Evolutionary conservation across 2,329 filamentous ascomycete genomes (phyloP).

Genomic region (Diaporthe velutina): DNA sequence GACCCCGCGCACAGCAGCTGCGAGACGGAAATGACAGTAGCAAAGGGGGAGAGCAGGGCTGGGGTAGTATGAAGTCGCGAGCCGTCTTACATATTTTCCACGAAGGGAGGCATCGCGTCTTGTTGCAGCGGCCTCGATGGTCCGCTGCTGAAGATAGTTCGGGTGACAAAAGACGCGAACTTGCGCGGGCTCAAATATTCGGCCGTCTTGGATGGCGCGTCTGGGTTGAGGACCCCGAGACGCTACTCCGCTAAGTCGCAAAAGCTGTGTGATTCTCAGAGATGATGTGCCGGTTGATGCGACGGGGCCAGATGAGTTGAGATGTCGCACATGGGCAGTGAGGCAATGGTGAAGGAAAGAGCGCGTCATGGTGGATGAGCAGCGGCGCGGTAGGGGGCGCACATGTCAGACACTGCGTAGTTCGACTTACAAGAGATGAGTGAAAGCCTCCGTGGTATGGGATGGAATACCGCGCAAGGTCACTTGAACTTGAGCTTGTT

Average conservation of each 20-base stretch:
- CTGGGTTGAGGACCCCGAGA: slow-evolving; percentile 33
- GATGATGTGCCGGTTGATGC: background rate
- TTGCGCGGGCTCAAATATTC: slow-evolving; percentile 36
- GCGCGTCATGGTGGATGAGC: background rate
- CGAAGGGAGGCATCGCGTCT: slow-evolving; percentile 36
- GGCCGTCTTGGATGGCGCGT: slow-evolving; percentile 35
- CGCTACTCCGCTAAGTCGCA: slow-evolving; percentile 21
- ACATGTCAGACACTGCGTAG: background rate
- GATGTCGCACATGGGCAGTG: background rate
- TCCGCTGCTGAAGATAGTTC: slow-evolving; percentile 27
- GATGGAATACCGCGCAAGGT: background rate
- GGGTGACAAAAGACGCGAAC: slow-evolving; percentile 33
- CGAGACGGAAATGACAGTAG: background rate
- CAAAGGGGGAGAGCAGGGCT: background rate
- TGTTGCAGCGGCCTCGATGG: slow-evolving; percentile 3
- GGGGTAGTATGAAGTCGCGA: background rate
- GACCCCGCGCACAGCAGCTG: too few species aligned
- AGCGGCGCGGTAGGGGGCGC: background rate
- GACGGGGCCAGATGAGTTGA: background rate
- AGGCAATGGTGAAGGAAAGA: background rate
- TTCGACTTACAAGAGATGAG: slow-evolving; percentile 7
- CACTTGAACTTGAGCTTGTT: background rate
- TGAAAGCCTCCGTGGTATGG: background rate
- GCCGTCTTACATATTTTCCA: slow-evolving; percentile 35
- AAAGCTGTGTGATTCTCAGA: slow-evolving; percentile 29